A percentile compares a stretch with the other conserved stretches of the same genome.
These are phyloP conservation scores for Leccinum fibrillosum DNA, from an alignment of 768 basidiomycete genomes.

Conservation along the genomic window DNA sequence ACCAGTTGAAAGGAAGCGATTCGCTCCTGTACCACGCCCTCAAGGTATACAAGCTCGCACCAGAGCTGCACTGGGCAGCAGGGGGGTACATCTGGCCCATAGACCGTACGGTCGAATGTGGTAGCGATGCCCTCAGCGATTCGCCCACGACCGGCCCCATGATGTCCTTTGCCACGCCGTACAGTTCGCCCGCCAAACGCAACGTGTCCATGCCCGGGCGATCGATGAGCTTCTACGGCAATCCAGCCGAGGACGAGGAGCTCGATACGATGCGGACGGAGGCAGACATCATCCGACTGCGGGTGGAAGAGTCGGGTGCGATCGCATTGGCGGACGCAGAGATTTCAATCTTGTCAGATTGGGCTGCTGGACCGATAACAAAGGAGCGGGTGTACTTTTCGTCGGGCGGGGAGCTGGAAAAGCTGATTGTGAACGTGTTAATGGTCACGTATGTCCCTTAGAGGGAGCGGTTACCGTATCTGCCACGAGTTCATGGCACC, in stretches of 20 bases:
- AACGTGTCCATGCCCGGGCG: slow-evolving; percentile 34
- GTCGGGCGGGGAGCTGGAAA: slow-evolving; percentile 62
- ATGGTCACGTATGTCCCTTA: slow-evolving; percentile 68
- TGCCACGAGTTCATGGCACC: background rate
- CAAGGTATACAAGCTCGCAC: slow-evolving; percentile 70
- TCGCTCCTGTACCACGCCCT: slow-evolving; percentile 72
- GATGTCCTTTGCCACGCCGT: slow-evolving; percentile 25
- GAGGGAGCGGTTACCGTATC: slow-evolving; percentile 11
- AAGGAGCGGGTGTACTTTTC: slow-evolving; percentile 72
- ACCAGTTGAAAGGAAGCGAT: slow-evolving; percentile 76
- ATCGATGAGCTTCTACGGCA: slow-evolving; percentile 44
- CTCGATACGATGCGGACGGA: slow-evolving; percentile 27
- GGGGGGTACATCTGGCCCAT: slow-evolving; percentile 81
- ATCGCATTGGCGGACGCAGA: slow-evolving; percentile 60
- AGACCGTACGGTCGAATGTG: slow-evolving; percentile 64
- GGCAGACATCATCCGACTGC: slow-evolving; percentile 41
- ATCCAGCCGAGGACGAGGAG: slow-evolving; percentile 37
- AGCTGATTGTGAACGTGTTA: slow-evolving; percentile 72
- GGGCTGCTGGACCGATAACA: slow-evolving; percentile 45
- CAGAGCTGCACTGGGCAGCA: slow-evolving; percentile 78
- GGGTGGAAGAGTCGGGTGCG: slow-evolving; percentile 68
- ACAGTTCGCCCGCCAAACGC: slow-evolving; percentile 19
- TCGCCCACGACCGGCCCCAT: slow-evolving; percentile 19
- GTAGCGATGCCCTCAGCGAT: slow-evolving; percentile 38
- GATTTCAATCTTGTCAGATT: slow-evolving; percentile 57